Conservation (phyloP, 306 rosid species). For the Mimosa bimucronata region DNA sequence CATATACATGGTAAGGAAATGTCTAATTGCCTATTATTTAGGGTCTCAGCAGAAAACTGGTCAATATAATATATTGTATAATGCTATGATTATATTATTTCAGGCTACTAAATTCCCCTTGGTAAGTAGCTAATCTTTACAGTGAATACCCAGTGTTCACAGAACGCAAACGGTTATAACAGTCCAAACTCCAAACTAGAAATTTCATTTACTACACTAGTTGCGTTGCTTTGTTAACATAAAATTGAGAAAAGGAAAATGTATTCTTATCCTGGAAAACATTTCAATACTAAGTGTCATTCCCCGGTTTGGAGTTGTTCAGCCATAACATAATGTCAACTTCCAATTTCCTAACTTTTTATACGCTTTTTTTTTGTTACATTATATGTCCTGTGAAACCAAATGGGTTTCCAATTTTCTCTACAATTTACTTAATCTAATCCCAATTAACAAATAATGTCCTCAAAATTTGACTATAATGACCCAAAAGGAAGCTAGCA, state of each 20-base stretch:
- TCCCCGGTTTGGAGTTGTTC: constrained; percentile 11
- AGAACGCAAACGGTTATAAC: background rate
- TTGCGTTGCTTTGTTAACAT: constrained; percentile 20
- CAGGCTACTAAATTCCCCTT: background rate
- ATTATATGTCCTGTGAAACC: background rate
- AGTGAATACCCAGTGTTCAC: background rate
- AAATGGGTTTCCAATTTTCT: constrained; percentile 5
- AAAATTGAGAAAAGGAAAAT: constrained; percentile 27
- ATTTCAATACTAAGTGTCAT: background rate
- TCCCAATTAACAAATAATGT: background rate
- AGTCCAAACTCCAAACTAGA: constrained; percentile 2
- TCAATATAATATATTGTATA: background rate
- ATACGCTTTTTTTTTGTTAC: background rate
- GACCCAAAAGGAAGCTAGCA: background rate
- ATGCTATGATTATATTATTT: background rate
- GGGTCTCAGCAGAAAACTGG: background rate
- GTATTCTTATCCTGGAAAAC: background rate
- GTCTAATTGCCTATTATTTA: background rate
- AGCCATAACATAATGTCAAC: background rate
- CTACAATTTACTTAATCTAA: constrained; percentile 7
- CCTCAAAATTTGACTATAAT: constrained; percentile 8
- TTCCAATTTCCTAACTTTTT: constrained; percentile 2
- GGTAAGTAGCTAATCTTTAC: background rate
- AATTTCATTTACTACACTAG: background rate
- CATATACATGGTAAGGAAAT: background rate